phyloP scores from a whole-genome alignment of 1,284 basidiomycete genomes.

The Heterobasidion annosum region DNA sequence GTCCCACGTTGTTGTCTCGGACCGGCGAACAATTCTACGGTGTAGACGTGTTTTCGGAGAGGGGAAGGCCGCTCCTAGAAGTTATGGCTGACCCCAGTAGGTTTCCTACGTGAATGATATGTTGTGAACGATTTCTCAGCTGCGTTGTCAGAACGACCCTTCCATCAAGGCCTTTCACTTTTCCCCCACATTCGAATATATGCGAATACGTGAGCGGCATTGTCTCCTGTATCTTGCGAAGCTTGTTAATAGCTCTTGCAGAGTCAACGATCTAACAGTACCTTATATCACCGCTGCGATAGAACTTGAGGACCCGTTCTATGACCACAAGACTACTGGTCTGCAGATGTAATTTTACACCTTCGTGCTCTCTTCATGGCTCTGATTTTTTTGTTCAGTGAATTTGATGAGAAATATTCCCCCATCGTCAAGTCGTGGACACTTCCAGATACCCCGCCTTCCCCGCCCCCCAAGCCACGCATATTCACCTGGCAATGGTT shows the following conservation, averaged over 20 bases:
- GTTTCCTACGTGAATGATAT: neutral
- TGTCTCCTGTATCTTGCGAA: neutral
- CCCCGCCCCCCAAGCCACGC: slow-evolving; percentile 25
- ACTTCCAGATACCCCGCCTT: slow-evolving; percentile 29
- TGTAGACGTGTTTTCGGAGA: slow-evolving; percentile 63
- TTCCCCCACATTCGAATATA: slow-evolving; percentile 76
- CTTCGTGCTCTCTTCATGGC: too few species aligned
- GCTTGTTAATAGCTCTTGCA: slow-evolving; percentile 17
- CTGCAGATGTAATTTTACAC: slow-evolving; percentile 47
- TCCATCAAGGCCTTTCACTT: slow-evolving; percentile 63
- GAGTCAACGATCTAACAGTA: slow-evolving; percentile 70
- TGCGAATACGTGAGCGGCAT: slow-evolving; percentile 63
- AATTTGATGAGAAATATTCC: slow-evolving; percentile 44
- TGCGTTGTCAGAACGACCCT: slow-evolving; percentile 49
- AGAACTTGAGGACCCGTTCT: slow-evolving; percentile 62
- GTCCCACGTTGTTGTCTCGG: slow-evolving; percentile 69
- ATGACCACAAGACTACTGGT: slow-evolving; percentile 45
- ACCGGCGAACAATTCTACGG: slow-evolving; percentile 55
- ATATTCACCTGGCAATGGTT: slow-evolving; percentile 39
- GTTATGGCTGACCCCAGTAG: slow-evolving; percentile 82
- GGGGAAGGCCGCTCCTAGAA: slow-evolving; percentile 65
- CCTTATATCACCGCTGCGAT: slow-evolving; percentile 77
- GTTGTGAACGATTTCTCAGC: neutral
- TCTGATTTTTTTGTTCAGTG: slow-evolving; percentile 24
- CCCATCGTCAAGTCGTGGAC: slow-evolving; percentile 45